Base-by-base conservation (phyloP, 768 basidiomycete genomes). In the Exidia glandulosa region DNA sequence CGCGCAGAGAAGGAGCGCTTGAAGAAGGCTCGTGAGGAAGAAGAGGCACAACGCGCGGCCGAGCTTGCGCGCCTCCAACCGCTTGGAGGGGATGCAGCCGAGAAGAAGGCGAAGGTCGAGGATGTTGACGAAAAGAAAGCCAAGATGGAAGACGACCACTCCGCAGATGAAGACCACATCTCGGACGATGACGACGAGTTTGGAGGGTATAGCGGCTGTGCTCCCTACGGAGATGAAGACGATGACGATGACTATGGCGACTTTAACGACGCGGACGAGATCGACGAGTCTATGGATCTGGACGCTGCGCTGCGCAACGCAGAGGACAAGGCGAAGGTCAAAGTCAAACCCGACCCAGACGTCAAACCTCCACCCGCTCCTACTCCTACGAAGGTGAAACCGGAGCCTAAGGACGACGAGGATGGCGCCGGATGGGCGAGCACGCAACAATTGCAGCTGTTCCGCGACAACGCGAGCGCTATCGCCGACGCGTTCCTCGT, bases 401-500 rank as follows among this genome's bases (percentile, higher is more conserved):
- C 57, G 57, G 55, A 19, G 23, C 19, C 32, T 4, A 9, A 29
- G 10, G 55, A 56, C 19, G 55, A 56, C 19, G 57, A 58, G 7
- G 57, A 41, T 29, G 57, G 45, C 41, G 34, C 31, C 14, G 48
- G 14, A 7, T 63, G 62, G 62, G 23, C 19, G 30, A 50, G 37
- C 37, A 32, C 55, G n/a, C 6, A 23, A 13, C 62, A 63, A 33
- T 57, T 63, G 14, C 52, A 27, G n/a, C 56, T 50, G 14, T 61
- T 63, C 60, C 37, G 60, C 27, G 1, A 47, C 13, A 50, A 63
- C 56, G 59, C 62, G 23, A 31, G 9, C 5, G 34, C 16, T 0
- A 58, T 63, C 45, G 62, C 60, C 3, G 62, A 59, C 34, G 59
- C 52, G 33, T 32, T 32, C 36, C 33, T 59, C 45, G 12, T 10